Percentiles rank a stretch among this genome's conserved stretches.
These are phyloP conservation scores for Microsporum audouinii DNA, from an alignment of 2,329 filamentous ascomycete genomes.

Conservation along the genomic window DNA sequence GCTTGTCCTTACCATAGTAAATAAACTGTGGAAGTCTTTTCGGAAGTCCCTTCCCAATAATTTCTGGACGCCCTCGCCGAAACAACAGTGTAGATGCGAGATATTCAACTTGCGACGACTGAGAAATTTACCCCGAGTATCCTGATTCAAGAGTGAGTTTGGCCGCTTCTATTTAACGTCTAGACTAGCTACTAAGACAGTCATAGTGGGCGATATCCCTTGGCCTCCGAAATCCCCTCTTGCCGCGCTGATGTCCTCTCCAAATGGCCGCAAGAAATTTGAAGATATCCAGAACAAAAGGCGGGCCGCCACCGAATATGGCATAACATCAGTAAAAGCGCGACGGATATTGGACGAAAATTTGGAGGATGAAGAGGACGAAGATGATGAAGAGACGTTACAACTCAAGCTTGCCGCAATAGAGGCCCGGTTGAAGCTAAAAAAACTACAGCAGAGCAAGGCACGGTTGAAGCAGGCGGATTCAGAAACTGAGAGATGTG, in stretches of 20 bases:
- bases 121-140: neutral
- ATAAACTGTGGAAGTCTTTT: neutral
- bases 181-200: neutral
- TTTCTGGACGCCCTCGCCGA: neutral
- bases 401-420: conserved; percentile 80
- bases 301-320: conserved; percentile 28
- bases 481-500: conserved; percentile 16
- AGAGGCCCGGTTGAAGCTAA: conserved; percentile 74
- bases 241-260: conserved; percentile 55
- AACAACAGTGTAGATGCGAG: neutral
- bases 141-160: neutral
- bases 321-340: conserved; percentile 14
- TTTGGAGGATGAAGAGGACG: conserved; percentile 27
- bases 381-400: conserved; percentile 78
- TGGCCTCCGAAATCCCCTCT: conserved; percentile 55
- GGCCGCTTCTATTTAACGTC: no score
- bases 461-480: conserved; percentile 31
- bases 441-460: conserved; percentile 62
- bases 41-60: neutral
- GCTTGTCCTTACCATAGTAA: neutral
- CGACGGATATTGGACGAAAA: conserved; percentile 12
- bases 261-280: conserved; percentile 66
- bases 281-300: conserved; percentile 54
- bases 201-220: conserved; percentile 14
- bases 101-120: neutral